Conservation (phyloP, 192 early-diverging fungal genomes). For the Coemansia guatemalensis region DNA sequence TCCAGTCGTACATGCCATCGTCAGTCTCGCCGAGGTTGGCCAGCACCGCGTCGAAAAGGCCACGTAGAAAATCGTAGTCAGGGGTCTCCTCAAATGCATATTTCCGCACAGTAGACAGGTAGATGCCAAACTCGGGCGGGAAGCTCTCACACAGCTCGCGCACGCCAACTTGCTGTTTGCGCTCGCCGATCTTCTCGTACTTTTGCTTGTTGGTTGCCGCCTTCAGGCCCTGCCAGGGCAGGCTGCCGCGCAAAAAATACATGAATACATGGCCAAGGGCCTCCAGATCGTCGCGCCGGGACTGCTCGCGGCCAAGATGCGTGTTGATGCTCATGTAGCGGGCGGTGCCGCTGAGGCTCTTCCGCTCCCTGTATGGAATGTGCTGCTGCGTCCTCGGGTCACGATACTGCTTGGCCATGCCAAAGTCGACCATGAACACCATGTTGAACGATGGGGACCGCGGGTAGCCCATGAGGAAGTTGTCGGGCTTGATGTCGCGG, state of each 20-base stretch:
- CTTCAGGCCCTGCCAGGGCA: slow-evolving; percentile 98
- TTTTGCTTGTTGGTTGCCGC: slow-evolving; percentile 99
- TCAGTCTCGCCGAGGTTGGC: slow-evolving; percentile 71
- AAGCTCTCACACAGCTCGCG: slow-evolving; percentile 89
- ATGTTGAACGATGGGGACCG: slow-evolving; percentile 59
- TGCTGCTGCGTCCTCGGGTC: slow-evolving; percentile 96
- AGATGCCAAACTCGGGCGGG: slow-evolving; percentile 91
- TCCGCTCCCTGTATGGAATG: slow-evolving; percentile 97
- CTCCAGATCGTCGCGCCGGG: slow-evolving; percentile 94
- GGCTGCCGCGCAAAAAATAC: slow-evolving; percentile 91
- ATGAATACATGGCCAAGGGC: slow-evolving; percentile 98
- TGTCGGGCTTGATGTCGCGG: slow-evolving; percentile 98
- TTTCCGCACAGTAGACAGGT: slow-evolving; percentile 87
- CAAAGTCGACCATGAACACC: slow-evolving; percentile 95
- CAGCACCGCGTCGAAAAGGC: slow-evolving; percentile 79
- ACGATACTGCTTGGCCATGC: slow-evolving; percentile 97
- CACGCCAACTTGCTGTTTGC: slow-evolving; percentile 88
- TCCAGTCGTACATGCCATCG: slow-evolving; percentile 97
- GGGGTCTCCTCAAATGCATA: slow-evolving; percentile 96
- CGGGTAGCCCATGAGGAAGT: slow-evolving; percentile 90
- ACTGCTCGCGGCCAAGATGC: slow-evolving; percentile 97
- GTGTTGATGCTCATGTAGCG: slow-evolving; percentile 99
- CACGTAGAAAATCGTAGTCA: slow-evolving; percentile 91
- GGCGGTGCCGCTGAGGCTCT: slow-evolving; percentile 91
- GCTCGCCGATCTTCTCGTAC: slow-evolving; percentile 99